phyloP scores from a whole-genome alignment of 2,329 filamentous ascomycete genomes.

The Colletotrichum chrysophilum region DNA sequence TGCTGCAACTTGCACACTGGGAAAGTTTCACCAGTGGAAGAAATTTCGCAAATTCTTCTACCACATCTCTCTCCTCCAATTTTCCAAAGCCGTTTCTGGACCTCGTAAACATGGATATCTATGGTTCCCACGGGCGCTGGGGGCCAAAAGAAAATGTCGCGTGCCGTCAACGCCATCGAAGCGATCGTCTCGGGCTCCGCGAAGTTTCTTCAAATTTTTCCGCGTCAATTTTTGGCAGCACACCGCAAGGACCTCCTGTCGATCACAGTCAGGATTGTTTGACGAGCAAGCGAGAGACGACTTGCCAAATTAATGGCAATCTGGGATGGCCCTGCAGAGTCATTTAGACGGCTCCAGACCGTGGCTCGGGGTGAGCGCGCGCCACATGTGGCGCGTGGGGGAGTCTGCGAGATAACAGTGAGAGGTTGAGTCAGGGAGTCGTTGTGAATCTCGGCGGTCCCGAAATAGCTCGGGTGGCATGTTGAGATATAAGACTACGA shows the following conservation, averaged over 20 bases:
- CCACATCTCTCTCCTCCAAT: not conserved
- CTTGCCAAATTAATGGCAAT: not conserved
- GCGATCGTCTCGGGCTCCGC: not conserved
- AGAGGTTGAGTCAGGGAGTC: not conserved
- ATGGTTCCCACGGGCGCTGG: fast-evolving
- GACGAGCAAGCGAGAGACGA: not conserved
- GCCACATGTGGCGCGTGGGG: not conserved
- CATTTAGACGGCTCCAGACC: not conserved
- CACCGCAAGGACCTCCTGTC: not conserved
- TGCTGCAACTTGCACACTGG: not conserved
- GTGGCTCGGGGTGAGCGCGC: not conserved
- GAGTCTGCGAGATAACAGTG: not conserved
- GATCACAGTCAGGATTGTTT: not conserved
- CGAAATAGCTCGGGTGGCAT: not conserved
- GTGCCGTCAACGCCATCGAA: not conserved
- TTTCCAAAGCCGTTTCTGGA: not conserved
- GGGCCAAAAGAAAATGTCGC: not conserved
- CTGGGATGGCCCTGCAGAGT: not conserved
- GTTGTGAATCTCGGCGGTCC: not conserved
- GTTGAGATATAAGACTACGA: not conserved
- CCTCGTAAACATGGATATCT: not conserved
- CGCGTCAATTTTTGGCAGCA: not conserved
- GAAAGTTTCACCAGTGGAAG: not conserved
- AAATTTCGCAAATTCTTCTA: not conserved
- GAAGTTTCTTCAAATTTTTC: not conserved